Percentiles rank a stretch among this genome's conserved stretches.
phyloP scores from a whole-genome alignment of 495 filamentous ascomycete genomes.

The Hyaloscypha finlandica region DNA sequence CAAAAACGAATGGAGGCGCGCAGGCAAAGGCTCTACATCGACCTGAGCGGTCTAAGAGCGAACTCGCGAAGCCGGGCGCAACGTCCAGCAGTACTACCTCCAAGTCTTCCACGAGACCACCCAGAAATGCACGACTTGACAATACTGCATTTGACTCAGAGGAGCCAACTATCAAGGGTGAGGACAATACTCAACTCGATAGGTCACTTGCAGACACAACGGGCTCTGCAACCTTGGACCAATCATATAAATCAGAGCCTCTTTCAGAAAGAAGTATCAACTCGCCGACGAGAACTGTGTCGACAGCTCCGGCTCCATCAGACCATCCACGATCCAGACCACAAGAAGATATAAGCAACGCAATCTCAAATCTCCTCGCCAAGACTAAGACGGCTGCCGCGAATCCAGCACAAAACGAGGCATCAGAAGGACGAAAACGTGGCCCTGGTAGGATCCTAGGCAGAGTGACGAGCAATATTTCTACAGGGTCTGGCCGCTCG shows the following conservation, averaged over 20 bases:
- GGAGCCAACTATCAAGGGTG: slow-evolving; percentile 8
- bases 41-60: slow-evolving; percentile 8
- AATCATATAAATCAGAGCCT: slow-evolving; percentile 27
- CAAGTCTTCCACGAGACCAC: neutral
- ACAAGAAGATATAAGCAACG: slow-evolving; percentile 29
- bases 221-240: slow-evolving; percentile 31
- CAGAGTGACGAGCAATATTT: slow-evolving; percentile 52
- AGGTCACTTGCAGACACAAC: slow-evolving; percentile 34
- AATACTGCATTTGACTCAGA: slow-evolving; percentile 9
- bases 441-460: slow-evolving; percentile 50
- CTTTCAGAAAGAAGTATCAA: slow-evolving; percentile 30
- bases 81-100: slow-evolving; percentile 7
- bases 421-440: slow-evolving; percentile 22
- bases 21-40: neutral
- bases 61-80: neutral
- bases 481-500: slow-evolving; percentile 30
- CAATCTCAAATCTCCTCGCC: slow-evolving; percentile 24
- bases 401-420: slow-evolving; percentile 9
- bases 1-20: neutral
- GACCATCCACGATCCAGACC: slow-evolving; percentile 24
- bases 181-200: slow-evolving; percentile 28
- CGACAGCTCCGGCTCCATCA: slow-evolving; percentile 31
- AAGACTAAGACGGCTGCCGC: slow-evolving; percentile 16
- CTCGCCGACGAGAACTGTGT: slow-evolving; percentile 33
- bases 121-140: neutral